A percentile compares a stretch with the other conserved stretches of the same genome.
Evolutionary conservation across 208 protist species (phyloP).

Genomic region (Perkinsela sp.): DNA sequence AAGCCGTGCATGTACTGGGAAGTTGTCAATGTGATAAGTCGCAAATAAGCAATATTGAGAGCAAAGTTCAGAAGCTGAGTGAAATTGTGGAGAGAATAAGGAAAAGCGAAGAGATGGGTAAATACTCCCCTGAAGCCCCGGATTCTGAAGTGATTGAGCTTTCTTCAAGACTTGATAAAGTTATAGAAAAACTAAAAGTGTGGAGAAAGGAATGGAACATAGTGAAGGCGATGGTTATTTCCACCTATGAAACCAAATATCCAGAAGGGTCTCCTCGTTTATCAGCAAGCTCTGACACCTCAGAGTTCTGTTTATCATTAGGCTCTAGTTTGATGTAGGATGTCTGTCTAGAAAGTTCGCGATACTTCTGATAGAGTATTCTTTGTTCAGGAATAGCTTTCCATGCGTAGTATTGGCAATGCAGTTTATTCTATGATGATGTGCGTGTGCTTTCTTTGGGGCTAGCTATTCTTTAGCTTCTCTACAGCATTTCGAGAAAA

Average conservation of each 20-base stretch:
- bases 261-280: neutral
- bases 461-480: no score
- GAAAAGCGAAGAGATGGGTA: no score
- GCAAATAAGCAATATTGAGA: no score
- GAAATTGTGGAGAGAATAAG: no score
- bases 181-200: neutral
- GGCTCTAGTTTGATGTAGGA: no score
- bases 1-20: no score
- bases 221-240: neutral
- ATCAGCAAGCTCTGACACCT: neutral
- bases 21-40: no score
- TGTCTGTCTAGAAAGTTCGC: conserved; percentile 13
- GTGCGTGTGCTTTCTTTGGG: no score
- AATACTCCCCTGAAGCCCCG: no score
- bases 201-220: neutral
- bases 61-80: no score
- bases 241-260: neutral
- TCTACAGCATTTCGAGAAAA: no score
- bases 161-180: neutral
- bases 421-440: conserved; percentile 1
- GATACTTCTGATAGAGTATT: neutral
- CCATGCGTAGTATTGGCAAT: neutral
- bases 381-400: neutral
- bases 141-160: no score
- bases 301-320: neutral